phyloP scores from a whole-genome alignment of 1,139 yeast genomes.

The Hemisphaericaspora lyxosophila region DNA sequence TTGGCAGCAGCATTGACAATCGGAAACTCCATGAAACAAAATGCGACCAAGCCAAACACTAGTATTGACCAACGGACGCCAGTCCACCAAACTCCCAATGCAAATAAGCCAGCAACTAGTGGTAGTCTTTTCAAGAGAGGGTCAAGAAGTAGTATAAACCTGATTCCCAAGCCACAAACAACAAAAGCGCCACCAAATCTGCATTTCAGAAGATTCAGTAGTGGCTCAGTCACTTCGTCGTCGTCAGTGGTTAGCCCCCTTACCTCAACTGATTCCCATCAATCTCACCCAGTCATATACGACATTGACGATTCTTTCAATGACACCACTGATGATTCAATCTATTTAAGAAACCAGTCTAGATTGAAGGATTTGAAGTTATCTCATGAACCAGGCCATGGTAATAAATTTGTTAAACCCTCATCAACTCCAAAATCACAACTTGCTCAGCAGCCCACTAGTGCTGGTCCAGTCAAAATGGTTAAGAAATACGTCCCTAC shows the following conservation, averaged over 20 bases:
- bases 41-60: constrained; percentile 4
- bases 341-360: constrained; percentile 23
- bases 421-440: neutral
- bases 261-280: constrained; percentile 10
- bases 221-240: constrained; percentile 16
- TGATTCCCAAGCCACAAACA: constrained; percentile 4
- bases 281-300: constrained; percentile 13
- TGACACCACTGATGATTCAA: constrained; percentile 28
- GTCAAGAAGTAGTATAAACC: constrained; percentile 11
- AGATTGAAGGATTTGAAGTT: constrained; percentile 28
- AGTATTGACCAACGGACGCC: constrained; percentile 3
- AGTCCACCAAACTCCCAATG: constrained; percentile 7
- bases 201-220: constrained; percentile 16
- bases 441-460: neutral
- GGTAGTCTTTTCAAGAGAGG: constrained; percentile 19
- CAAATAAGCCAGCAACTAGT: constrained; percentile 7
- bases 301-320: constrained; percentile 33
- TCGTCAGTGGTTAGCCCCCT: constrained; percentile 10
- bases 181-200: constrained; percentile 10
- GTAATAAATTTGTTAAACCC: neutral
- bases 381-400: constrained; percentile 12
- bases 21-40: constrained; percentile 26
- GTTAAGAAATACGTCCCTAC: constrained; percentile 51
- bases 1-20: constrained; percentile 50
- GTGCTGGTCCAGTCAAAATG: constrained; percentile 29